A percentile compares a stretch with the other conserved stretches of the same genome.
These are phyloP conservation scores for Arthrobotrys conoides DNA, from an alignment of 2,329 filamentous ascomycete genomes.

Conservation along the genomic window DNA sequence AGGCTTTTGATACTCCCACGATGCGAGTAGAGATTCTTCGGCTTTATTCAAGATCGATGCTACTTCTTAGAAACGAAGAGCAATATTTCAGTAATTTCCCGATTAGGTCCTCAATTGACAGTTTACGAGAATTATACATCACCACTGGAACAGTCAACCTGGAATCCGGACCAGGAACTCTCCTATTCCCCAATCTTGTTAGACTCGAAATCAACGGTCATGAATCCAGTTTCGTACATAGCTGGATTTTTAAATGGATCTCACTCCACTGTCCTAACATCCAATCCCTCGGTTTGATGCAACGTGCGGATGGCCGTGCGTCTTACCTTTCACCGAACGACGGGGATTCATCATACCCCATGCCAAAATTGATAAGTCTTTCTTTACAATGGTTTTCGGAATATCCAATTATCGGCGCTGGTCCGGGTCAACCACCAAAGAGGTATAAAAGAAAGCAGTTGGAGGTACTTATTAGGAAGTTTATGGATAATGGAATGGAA, in stretches of 20 bases:
- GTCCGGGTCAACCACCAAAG: background rate
- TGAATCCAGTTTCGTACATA: background rate
- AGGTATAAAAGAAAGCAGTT: background rate
- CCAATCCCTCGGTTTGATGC: background rate
- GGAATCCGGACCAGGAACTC: too few species aligned
- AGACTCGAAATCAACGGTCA: background rate
- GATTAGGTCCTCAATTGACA: background rate
- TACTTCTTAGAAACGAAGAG: too few species aligned
- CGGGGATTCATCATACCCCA: background rate
- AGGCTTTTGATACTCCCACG: too few species aligned
- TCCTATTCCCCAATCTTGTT: background rate
- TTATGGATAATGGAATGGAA: background rate
- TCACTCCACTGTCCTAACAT: background rate
- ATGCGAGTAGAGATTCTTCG: background rate
- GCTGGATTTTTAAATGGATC: background rate
- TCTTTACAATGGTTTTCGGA: background rate
- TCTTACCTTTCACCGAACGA: background rate
- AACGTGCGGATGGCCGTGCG: background rate
- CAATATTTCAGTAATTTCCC: background rate
- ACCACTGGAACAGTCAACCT: background rate
- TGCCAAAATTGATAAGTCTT: background rate
- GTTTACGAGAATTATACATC: background rate
- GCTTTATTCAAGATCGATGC: background rate
- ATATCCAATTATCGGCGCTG: background rate
- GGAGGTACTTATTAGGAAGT: background rate